A percentile compares a stretch with the other conserved stretches of the same genome.
phyloP scores from a whole-genome alignment of 495 filamentous ascomycete species.

The Hypoxylon lenormandii region DNA sequence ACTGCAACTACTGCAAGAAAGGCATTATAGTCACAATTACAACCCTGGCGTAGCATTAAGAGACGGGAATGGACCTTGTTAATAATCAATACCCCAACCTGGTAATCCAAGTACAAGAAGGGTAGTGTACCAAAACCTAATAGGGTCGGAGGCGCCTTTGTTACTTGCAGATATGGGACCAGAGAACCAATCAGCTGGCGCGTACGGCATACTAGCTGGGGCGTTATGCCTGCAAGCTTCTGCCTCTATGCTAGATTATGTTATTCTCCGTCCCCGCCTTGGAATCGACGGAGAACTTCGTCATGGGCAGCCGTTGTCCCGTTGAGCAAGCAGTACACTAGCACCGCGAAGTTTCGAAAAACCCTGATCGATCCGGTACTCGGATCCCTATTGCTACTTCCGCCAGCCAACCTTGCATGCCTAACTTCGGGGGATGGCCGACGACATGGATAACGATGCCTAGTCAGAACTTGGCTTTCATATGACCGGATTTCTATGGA shows the following conservation, averaged over 20 bases:
- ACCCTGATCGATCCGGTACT: constrained; percentile 35
- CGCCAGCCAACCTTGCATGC: background rate
- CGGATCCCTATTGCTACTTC: constrained; percentile 30
- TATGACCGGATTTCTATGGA: constrained; percentile 20
- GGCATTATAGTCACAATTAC: constrained; percentile 39
- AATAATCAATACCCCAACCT: constrained; percentile 37
- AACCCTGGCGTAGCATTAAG: constrained; percentile 34
- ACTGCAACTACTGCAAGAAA: constrained; percentile 44
- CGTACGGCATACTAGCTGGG: constrained; percentile 7
- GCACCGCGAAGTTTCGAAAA: constrained; percentile 8
- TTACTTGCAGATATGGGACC: constrained; percentile 29
- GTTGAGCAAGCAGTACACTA: constrained; percentile 13
- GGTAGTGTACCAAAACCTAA: constrained; percentile 30
- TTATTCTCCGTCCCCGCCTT: constrained; percentile 26
- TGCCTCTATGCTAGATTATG: constrained; percentile 23
- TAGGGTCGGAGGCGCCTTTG: constrained; percentile 19
- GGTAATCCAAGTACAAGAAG: constrained; percentile 38
- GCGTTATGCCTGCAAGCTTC: constrained; percentile 5
- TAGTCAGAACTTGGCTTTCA: constrained; percentile 28
- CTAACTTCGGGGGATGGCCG: constrained; percentile 18
- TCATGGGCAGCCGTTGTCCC: constrained; percentile 8
- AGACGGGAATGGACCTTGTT: constrained; percentile 37
- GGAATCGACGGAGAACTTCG: constrained; percentile 16
- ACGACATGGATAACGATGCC: constrained; percentile 30
- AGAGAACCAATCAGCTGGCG: constrained; percentile 28